Base-by-base conservation (phyloP, 768 basidiomycete species). In the Pholiota microspora region DNA sequence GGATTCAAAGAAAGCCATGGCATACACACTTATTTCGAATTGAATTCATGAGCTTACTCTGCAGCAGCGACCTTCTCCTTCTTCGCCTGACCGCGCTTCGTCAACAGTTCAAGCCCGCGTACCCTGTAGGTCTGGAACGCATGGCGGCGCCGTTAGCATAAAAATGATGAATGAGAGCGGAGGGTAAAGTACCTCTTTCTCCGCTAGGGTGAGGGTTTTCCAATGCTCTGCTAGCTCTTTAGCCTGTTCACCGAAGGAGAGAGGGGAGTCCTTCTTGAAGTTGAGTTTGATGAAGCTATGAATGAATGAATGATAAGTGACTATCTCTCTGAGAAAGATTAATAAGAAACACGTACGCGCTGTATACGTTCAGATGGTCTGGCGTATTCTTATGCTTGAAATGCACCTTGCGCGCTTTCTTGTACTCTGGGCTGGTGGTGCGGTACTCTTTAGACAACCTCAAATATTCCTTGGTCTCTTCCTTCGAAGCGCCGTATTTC, bases 401-500 rank as follows among this genome's bases (percentile, higher is more conserved):
- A 6, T 31, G 44, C 36, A 10, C 16, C 40, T 12, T 51, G 7
- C 4, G 12, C 7, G 51, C 40, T 12, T 18, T 24, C 40, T 32
- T 51, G 28, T 44, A 51, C 32, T 16, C 10, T 1, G n/a, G 9
- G 21, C 16, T 7, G 8, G 28, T 44, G 3, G 16, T 12, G 27
- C 40, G 51, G 18, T 32, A 51, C 32, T 44, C 40, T 27, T 42
- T 40, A 0, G 16, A 21, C 8, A 18, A 5, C 38, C 32, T 28
- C 9, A 2, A 2, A 9, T 21, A 28, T 40, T 51, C 25, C 23
- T n/a, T 40, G n/a, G 15, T 7, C 38, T 44, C 38, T 32, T 51
- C 51, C 8, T 21, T 10, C 6, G 51, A 42, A 5, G 27, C 24
- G 12, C 38, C 38, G 27, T 51, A 51, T 51, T 51, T 51, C 51